Conservation (phyloP, 805 yeast species). For the Cyberlindnera nakhonratchasimensis region DNA sequence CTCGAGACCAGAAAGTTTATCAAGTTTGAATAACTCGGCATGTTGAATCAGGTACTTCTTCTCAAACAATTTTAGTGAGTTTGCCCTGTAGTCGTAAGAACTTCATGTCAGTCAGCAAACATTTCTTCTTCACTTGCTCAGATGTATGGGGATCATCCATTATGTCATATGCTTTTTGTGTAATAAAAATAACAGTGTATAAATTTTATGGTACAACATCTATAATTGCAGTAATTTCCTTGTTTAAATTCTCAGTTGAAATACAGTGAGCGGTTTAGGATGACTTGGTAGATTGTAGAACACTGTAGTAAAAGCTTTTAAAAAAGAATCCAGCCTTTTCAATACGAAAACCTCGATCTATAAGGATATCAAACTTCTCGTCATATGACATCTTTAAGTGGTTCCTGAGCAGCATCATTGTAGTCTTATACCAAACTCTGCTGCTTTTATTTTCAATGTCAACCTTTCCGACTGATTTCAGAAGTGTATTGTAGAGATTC, state of each 20-base stretch:
- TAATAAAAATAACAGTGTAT: neutral
- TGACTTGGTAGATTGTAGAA: neutral
- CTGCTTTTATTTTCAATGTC: slow-evolving; percentile 14
- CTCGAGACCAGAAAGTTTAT: slow-evolving; percentile 32
- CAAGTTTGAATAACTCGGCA: slow-evolving; percentile 32
- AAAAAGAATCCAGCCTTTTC: slow-evolving; percentile 10
- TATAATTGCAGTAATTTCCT: slow-evolving; percentile 2
- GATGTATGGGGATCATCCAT: slow-evolving; percentile 25
- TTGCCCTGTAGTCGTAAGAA: slow-evolving; percentile 35
- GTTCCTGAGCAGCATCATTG: slow-evolving; percentile 10
- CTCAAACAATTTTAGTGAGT: slow-evolving; percentile 37
- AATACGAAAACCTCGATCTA: slow-evolving; percentile 5
- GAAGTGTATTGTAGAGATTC: slow-evolving; percentile 12
- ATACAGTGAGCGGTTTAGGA: neutral
- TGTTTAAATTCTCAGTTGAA: neutral
- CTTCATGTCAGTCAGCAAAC: slow-evolving; percentile 24
- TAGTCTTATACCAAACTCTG: slow-evolving; percentile 18
- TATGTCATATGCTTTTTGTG: neutral
- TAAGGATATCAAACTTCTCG: slow-evolving; percentile 12
- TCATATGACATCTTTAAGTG: slow-evolving; percentile 21
- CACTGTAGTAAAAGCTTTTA: slow-evolving; percentile 16
- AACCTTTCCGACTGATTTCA: slow-evolving; percentile 11
- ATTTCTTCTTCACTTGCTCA: slow-evolving; percentile 20
- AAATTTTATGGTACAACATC: slow-evolving; percentile 14
- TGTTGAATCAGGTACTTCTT: slow-evolving; percentile 35